These are phyloP conservation scores for Claviceps sp. DNA, from an alignment of 2,329 filamentous ascomycete genomes.

Conservation along the genomic window DNA sequence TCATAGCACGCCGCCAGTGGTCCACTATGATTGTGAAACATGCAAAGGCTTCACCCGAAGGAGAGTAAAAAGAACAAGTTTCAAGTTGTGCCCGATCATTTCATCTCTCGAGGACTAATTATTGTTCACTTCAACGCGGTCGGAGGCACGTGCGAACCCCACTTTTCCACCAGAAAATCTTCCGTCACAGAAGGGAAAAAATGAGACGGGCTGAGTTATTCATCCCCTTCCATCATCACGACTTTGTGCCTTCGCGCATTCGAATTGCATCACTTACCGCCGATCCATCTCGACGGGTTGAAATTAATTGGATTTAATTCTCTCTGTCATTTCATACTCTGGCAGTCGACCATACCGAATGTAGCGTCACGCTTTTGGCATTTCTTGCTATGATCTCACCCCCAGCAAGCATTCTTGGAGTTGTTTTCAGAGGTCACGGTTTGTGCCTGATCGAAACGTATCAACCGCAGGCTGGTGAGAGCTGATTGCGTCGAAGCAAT, in stretches of 20 bases:
- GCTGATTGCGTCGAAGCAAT: neutral
- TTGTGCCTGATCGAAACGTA: neutral
- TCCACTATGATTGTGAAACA: neutral
- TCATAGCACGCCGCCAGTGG: neutral
- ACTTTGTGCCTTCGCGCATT: neutral
- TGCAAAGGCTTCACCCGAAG: neutral
- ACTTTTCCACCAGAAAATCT: constrained; percentile 14
- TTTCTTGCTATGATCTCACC: neutral
- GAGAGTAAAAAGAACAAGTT: neutral
- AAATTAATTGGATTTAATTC: neutral
- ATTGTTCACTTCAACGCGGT: constrained; percentile 3
- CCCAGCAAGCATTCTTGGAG: neutral
- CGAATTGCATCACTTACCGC: neutral
- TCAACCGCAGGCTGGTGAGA: too few species aligned
- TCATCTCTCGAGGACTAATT: neutral
- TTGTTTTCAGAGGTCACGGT: neutral
- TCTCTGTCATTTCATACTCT: neutral
- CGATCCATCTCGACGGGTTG: neutral
- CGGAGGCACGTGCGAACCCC: constrained; percentile 18
- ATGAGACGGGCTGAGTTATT: neutral
- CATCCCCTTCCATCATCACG: constrained; percentile 6
- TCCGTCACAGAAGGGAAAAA: constrained; percentile 3
- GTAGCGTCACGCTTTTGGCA: neutral
- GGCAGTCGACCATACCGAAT: neutral
- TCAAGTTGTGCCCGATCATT: neutral